These are phyloP conservation scores for Kodamaea laetipori DNA, from an alignment of 805 yeast genomes.

Conservation along the genomic window DNA sequence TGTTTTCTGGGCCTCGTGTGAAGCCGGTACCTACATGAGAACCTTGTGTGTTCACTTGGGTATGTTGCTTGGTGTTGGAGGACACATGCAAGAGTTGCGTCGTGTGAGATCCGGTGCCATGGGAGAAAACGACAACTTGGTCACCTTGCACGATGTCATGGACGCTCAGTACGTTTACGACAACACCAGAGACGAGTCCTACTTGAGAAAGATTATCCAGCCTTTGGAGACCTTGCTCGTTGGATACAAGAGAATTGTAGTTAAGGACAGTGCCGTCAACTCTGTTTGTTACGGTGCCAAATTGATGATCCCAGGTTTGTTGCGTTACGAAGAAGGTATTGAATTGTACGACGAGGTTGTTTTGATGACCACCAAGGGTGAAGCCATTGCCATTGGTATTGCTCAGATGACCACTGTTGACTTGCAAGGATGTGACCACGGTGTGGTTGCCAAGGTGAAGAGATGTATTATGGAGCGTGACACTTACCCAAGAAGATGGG, in stretches of 20 bases:
- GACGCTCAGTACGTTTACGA: conserved; percentile 99
- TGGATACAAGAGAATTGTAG: conserved; percentile 96
- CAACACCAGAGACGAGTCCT: conserved; percentile 95
- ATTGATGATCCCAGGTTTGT: conserved; percentile 96
- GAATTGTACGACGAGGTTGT: conserved; percentile 98
- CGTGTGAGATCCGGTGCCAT: conserved; percentile 98
- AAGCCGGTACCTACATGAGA: conserved; percentile 99
- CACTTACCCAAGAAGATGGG: conserved; percentile 99
- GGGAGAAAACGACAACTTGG: conserved; percentile 86
- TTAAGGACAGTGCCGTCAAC: conserved; percentile 90
- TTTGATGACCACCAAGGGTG: conserved; percentile 98
- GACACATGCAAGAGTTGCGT: conserved; percentile 99
- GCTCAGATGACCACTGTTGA: conserved; percentile 99
- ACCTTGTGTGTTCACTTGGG: conserved; percentile 98
- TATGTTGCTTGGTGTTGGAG: conserved; percentile 97
- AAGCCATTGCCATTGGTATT: conserved; percentile 96
- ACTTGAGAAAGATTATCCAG: conserved; percentile 88
- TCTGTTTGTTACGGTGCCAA: conserved; percentile 99
- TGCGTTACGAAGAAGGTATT: conserved; percentile 96
- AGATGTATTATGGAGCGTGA: conserved; percentile 99
- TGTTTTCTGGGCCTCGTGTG: conserved; percentile 99
- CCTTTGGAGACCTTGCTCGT: conserved; percentile 92
- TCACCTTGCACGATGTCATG: conserved; percentile 93
- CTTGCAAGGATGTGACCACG: conserved; percentile 95
- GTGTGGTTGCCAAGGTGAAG: conserved; percentile 97